phyloP scores from a whole-genome alignment of 768 basidiomycete genomes.

The Imleria badia region DNA sequence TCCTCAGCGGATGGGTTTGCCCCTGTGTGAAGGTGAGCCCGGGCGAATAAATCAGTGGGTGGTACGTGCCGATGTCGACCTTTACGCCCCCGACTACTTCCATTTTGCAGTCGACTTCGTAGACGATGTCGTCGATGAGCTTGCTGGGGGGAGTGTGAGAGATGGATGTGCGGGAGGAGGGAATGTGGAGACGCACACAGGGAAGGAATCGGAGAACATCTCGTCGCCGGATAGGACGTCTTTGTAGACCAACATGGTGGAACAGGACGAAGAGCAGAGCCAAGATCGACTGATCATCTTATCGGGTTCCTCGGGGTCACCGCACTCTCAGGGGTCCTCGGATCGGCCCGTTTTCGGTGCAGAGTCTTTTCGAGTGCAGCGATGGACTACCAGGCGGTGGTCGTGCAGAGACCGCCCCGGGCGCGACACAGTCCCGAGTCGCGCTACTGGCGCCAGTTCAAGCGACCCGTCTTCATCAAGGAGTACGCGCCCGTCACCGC shows the following conservation, averaged over 20 bases:
- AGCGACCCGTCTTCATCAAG: conserved; percentile 91
- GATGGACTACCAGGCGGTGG: conserved; percentile 83
- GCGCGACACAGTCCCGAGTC: conserved; percentile 72
- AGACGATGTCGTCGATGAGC: conserved; percentile 71
- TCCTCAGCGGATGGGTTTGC: conserved; percentile 95
- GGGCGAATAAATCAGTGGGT: neutral
- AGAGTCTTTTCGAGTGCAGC: neutral
- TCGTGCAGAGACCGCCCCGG: conserved; percentile 57
- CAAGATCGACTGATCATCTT: conserved; percentile 16
- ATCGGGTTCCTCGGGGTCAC: conserved; percentile 15
- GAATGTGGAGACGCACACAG: conserved; percentile 52
- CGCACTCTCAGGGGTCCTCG: conserved; percentile 7
- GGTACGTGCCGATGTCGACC: conserved; percentile 78
- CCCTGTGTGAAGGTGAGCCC: conserved; percentile 45
- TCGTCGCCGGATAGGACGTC: conserved; percentile 82
- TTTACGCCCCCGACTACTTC: conserved; percentile 75
- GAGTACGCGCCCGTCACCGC: conserved; percentile 96
- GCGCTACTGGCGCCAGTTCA: conserved; percentile 85
- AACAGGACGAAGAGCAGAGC: neutral
- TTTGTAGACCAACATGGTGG: conserved; percentile 68
- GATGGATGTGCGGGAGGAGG: neutral
- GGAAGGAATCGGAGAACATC: conserved; percentile 94
- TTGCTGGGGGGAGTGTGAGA: conserved; percentile 52
- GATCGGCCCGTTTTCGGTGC: neutral
- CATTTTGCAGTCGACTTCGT: conserved; percentile 85